Base-by-base conservation (phyloP, 163 green algal genomes). In the Prototheca cutis region DNA sequence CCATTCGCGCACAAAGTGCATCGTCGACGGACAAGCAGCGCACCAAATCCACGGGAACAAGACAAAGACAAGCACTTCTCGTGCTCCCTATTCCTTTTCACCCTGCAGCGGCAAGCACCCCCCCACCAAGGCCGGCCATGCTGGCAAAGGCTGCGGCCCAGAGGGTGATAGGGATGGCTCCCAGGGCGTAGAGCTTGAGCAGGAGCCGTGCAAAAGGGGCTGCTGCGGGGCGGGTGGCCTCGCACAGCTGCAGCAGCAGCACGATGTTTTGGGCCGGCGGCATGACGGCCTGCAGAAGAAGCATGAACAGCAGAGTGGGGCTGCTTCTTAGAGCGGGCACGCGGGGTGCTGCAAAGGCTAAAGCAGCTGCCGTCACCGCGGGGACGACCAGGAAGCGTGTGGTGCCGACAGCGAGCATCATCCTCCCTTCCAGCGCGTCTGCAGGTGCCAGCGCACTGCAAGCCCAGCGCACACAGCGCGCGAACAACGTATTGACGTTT, bases 91-190 rank as follows among this genome's bases (percentile, higher is more conserved):
- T n/a, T n/a, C n/a, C n/a, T n/a, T n/a, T n/a, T n/a, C n/a, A n/a
- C n/a, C n/a, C n/a, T n/a, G n/a, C n/a, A n/a, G n/a, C n/a, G n/a
- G n/a, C n/a, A n/a, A n/a, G n/a, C n/a, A n/a, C n/a, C n/a, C n/a
- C n/a, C n/a, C n/a, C n/a, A n/a, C n/a, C n/a, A n/a, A n/a, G 36
- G 36, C 36, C 36, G 0, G 36, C 36, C 36, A 21, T 34, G 30
- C 53, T 62, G 15, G 66, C 70, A 70, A 86, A 84, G 21, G 71
- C 40, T 19, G 73, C 79, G 40, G 85, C 66, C 80, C 80, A 87
- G 13, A 84, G 39, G 19, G 76, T 55, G 8, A 29, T 58, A 24
- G 58, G 67, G 10, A 53, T 17, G 10, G 47, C 17, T 10, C 36
- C 63, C n/a, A 79, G 45, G 4, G 63, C 45, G 57, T 87, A 87